These are phyloP conservation scores for Fraxinus anomala DNA, from an alignment of 257 asterid genomes.

Conservation along the genomic window DNA sequence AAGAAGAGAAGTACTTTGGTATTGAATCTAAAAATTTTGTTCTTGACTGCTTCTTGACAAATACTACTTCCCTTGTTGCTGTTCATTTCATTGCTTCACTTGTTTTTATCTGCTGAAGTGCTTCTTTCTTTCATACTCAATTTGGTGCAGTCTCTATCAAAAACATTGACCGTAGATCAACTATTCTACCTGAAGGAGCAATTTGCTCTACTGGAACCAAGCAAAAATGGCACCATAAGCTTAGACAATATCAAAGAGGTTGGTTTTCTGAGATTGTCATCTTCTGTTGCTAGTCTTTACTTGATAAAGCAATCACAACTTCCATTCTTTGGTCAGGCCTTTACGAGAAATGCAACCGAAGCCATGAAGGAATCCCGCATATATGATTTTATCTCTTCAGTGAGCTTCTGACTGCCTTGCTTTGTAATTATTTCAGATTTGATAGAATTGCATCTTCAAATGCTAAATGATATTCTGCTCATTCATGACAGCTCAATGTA, in stretches of 20 bases:
- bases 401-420: conserved; percentile 27
- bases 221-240: conserved; percentile 53
- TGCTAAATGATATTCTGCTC: conserved; percentile 27
- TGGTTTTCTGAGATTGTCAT: conserved; percentile 7
- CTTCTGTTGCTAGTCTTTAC: not conserved
- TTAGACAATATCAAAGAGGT: conserved; percentile 49
- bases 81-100: conserved; percentile 5
- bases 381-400: conserved; percentile 80
- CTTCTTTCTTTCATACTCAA: not conserved
- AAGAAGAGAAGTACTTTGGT: not conserved
- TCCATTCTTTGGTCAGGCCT: conserved; percentile 53
- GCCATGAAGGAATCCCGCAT: conserved; percentile 87
- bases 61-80: not conserved
- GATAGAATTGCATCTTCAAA: not conserved
- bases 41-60: not conserved
- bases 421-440: not conserved
- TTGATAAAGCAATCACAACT: conserved; percentile 13
- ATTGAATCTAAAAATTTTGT: not conserved
- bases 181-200: conserved; percentile 55
- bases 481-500: conserved; percentile 62
- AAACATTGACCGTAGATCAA: conserved; percentile 53
- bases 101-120: not conserved
- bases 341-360: conserved; percentile 73
- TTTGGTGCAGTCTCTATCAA: conserved; percentile 51
- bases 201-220: conserved; percentile 49